These are phyloP conservation scores for Aegilops longissima DNA, from an alignment of 176 grass and related monocot species.

Conservation along the genomic window DNA sequence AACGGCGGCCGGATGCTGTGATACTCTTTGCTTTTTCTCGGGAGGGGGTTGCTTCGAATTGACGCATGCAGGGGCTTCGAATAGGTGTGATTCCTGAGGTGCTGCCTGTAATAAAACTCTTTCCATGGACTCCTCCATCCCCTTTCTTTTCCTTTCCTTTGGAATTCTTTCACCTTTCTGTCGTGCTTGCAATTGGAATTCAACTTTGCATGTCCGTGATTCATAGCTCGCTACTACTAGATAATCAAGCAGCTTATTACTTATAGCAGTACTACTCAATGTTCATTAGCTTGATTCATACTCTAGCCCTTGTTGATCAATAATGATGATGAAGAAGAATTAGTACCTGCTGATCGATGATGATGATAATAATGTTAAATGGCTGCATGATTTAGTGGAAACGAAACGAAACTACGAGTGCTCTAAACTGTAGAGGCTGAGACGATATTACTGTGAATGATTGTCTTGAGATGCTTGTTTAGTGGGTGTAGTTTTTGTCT, in stretches of 20 bases:
- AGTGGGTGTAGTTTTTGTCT: slow-evolving; percentile 11
- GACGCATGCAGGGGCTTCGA: slow-evolving; percentile 34
- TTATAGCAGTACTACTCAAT: background rate
- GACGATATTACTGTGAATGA: background rate
- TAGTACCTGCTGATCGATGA: background rate
- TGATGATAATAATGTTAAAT: background rate
- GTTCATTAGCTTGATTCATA: slow-evolving; percentile 7
- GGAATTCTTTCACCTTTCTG: slow-evolving; percentile 32
- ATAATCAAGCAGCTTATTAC: background rate
- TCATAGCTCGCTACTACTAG: background rate
- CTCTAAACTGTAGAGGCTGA: background rate
- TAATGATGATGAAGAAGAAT: background rate
- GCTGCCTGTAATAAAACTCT: slow-evolving; percentile 52
- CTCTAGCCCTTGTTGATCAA: background rate
- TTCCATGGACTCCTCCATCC: slow-evolving; percentile 29
- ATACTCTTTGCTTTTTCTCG: slow-evolving; percentile 30
- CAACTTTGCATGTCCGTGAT: background rate
- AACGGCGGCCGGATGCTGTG: slow-evolving; percentile 5
- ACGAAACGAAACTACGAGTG: background rate
- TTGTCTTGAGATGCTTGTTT: slow-evolving; percentile 22
- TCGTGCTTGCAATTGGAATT: slow-evolving; percentile 48
- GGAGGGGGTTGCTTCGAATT: slow-evolving; percentile 29
- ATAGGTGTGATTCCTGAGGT: slow-evolving; percentile 37
- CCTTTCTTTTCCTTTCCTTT: slow-evolving; percentile 11
- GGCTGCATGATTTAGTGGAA: background rate